Conservation (phyloP, 768 basidiomycete species). For the Lactarius vividus region DNA sequence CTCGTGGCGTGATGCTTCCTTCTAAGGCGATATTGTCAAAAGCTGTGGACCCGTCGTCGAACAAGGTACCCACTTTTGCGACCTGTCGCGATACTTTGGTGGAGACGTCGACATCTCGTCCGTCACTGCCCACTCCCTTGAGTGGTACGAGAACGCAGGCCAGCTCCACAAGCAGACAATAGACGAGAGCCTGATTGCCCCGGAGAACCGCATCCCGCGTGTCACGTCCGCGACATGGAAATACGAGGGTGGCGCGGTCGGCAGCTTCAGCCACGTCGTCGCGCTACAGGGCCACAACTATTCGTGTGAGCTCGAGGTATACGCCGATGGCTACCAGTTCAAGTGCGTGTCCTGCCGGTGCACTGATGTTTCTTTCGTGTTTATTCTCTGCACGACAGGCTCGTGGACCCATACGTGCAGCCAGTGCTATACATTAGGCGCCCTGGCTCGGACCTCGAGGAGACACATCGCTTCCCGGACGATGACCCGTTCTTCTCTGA, state of each 20-base stretch:
- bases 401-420: constrained; percentile 91
- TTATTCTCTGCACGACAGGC: constrained; percentile 40
- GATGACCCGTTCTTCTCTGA: constrained; percentile 97
- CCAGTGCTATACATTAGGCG: constrained; percentile 84
- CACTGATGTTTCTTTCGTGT: constrained; percentile 16
- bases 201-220: constrained; percentile 90
- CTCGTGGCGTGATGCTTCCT: background rate
- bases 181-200: constrained; percentile 81
- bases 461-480: constrained; percentile 65
- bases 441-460: constrained; percentile 77
- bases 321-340: constrained; percentile 87
- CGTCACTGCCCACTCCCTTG: constrained; percentile 83
- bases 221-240: constrained; percentile 95
- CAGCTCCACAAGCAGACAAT: constrained; percentile 74
- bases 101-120: constrained; percentile 87
- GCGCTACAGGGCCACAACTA: constrained; percentile 92
- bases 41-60: constrained; percentile 84
- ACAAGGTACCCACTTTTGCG: constrained; percentile 96
- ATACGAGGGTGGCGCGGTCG: constrained; percentile 92
- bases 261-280: constrained; percentile 85
- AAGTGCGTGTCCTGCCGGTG: constrained; percentile 47
- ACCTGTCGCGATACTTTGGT: constrained; percentile 95
- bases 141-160: constrained; percentile 90
- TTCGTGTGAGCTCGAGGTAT: constrained; percentile 92
- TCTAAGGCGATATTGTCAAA: constrained; percentile 5